These are phyloP conservation scores for Rehmannia glutinosa DNA, from an alignment of 257 asterid species.

Conservation along the genomic window DNA sequence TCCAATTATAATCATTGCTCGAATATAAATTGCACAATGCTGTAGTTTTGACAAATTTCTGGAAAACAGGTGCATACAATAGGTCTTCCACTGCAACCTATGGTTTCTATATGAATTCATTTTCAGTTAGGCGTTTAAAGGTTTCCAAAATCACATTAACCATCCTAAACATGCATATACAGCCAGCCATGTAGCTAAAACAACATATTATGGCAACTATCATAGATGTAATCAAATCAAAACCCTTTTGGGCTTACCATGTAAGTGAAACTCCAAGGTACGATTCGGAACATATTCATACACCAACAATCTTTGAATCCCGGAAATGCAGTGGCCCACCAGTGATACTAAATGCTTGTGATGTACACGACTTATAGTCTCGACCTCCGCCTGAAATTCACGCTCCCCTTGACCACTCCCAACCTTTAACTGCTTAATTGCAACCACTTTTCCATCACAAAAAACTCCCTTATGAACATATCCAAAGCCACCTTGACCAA, in stretches of 20 bases:
- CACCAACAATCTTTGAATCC: conserved; percentile 71
- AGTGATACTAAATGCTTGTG: conserved; percentile 75
- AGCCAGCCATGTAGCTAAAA: neutral
- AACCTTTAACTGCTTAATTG: conserved; percentile 68
- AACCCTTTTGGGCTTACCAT: conserved; percentile 44
- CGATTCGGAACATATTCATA: conserved; percentile 75
- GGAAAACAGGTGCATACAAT: neutral
- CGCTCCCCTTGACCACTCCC: conserved; percentile 96
- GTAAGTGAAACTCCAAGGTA: conserved; percentile 85
- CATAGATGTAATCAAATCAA: neutral
- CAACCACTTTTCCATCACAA: conserved; percentile 70
- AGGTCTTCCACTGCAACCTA: neutral
- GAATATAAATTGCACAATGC: neutral
- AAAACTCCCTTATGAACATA: conserved; percentile 83
- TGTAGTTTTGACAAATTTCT: neutral
- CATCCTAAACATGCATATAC: neutral
- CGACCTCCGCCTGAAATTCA: conserved; percentile 97
- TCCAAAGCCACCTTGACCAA: conserved; percentile 92
- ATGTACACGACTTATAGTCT: conserved; percentile 68
- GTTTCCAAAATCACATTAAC: neutral
- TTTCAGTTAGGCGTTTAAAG: neutral
- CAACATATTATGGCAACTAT: neutral
- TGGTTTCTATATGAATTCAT: neutral
- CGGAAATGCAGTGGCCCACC: conserved; percentile 78
- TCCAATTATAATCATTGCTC: neutral